phyloP scores from a whole-genome alignment of 2,329 filamentous ascomycete species.

The Zymoseptoria passerinii region DNA sequence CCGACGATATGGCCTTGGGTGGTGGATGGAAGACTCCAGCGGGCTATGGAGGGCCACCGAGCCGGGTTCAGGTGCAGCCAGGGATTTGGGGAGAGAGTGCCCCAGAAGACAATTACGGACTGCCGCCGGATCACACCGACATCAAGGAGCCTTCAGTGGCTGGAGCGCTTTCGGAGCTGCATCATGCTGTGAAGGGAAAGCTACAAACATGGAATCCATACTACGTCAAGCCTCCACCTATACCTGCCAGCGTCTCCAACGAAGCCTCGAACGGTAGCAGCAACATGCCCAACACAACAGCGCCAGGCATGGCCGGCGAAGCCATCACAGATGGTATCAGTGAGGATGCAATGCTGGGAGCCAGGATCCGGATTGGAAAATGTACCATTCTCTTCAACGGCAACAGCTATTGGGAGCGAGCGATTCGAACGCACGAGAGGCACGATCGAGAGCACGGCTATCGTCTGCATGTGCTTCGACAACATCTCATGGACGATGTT shows the following conservation, averaged over 20 bases:
- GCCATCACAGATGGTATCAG: slow-evolving; percentile 19
- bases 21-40: slow-evolving; percentile 20
- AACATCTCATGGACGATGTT: slow-evolving; percentile 35
- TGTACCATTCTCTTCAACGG: slow-evolving; percentile 34
- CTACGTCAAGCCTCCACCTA: slow-evolving; percentile 1
- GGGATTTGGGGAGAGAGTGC: slow-evolving; percentile 14
- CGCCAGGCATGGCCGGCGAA: slow-evolving; percentile 10
- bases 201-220: slow-evolving; percentile 26
- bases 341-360: slow-evolving; percentile 24
- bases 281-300: neutral
- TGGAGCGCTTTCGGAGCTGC: slow-evolving; percentile 27
- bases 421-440: slow-evolving; percentile 34
- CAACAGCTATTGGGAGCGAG: slow-evolving; percentile 34
- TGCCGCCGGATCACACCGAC: neutral
- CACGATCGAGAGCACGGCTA: slow-evolving; percentile 37
- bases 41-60: slow-evolving; percentile 12
- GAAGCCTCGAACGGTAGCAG: neutral
- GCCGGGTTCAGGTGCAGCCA: slow-evolving; percentile 2
- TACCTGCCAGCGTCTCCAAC: neutral
- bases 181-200: slow-evolving; percentile 27
- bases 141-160: slow-evolving; percentile 22
- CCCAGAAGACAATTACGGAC: slow-evolving; percentile 10
- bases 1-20: slow-evolving; percentile 13
- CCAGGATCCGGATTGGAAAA: slow-evolving; percentile 30
- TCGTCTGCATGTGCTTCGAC: slow-evolving; percentile 35